These are phyloP conservation scores for Verticillium nubilum DNA, from an alignment of 2,329 filamentous ascomycete genomes.

Conservation along the genomic window DNA sequence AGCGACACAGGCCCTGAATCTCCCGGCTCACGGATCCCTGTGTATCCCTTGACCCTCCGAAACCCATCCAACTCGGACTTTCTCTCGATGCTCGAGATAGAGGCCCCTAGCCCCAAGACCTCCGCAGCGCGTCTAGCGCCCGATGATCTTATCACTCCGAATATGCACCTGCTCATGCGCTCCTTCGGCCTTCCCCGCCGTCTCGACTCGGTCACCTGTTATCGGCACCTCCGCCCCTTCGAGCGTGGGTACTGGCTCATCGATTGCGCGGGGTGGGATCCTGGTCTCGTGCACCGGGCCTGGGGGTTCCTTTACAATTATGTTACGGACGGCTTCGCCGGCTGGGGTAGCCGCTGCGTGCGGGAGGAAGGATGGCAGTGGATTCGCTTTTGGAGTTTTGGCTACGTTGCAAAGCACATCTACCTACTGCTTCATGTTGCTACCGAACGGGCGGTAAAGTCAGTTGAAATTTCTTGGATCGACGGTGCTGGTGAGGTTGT, in stretches of 20 bases:
- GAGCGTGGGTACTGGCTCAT: constrained; percentile 79
- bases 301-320: constrained; percentile 60
- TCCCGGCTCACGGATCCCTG: neutral
- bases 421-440: constrained; percentile 72
- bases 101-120: constrained; percentile 39
- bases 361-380: constrained; percentile 36
- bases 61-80: neutral
- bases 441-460: constrained; percentile 57
- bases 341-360: constrained; percentile 62
- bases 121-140: constrained; percentile 28
- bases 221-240: constrained; percentile 44
- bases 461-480: constrained; percentile 58
- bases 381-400: constrained; percentile 74
- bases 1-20: constrained; percentile 19
- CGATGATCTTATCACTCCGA: constrained; percentile 49
- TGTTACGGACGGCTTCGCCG: constrained; percentile 52
- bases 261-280: constrained; percentile 49
- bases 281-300: constrained; percentile 39
- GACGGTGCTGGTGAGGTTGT: constrained; percentile 55
- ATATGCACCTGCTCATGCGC: constrained; percentile 45
- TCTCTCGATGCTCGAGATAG: constrained; percentile 35
- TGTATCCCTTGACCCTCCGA: neutral
- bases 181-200: constrained; percentile 46
- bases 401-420: constrained; percentile 63
- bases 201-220: constrained; percentile 39